Evolutionary conservation across 2,329 filamentous ascomycete species (phyloP).

Genomic region (Penicillium sp.): DNA sequence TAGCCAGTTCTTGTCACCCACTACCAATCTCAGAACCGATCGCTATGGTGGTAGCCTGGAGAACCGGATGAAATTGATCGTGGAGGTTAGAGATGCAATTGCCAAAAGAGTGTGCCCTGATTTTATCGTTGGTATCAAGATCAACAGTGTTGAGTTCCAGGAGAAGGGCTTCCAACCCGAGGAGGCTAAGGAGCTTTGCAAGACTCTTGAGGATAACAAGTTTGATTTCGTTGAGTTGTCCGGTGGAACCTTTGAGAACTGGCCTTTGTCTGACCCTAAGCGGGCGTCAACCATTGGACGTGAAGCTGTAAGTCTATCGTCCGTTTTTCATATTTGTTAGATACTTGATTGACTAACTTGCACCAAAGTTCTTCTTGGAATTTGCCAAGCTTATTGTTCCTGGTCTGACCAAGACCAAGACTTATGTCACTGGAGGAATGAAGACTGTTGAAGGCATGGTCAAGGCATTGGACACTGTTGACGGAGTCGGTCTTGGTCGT

Average conservation of each 20-base stretch:
- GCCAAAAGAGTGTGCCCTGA: conserved; percentile 36
- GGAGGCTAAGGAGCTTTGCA: conserved; percentile 50
- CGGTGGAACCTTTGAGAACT: conserved; percentile 59
- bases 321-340: neutral
- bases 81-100: conserved; percentile 45
- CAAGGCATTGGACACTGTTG: conserved; percentile 8
- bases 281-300: conserved; percentile 57
- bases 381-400: conserved; percentile 57
- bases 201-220: conserved; percentile 30
- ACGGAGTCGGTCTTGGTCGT: conserved; percentile 52
- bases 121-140: conserved; percentile 57
- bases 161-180: conserved; percentile 45
- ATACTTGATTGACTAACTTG: neutral
- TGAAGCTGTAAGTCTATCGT: conserved; percentile 40
- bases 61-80: conserved; percentile 63
- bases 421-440: conserved; percentile 9
- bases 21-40: conserved; percentile 60
- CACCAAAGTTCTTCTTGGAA: conserved; percentile 55
- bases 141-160: conserved; percentile 62
- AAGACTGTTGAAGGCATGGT: conserved; percentile 11
- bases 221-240: conserved; percentile 57
- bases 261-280: conserved; percentile 52
- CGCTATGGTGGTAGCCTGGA: conserved; percentile 65
- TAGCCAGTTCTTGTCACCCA: conserved; percentile 55
- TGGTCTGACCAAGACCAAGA: conserved; percentile 48